These are phyloP conservation scores for Cladophialophora bantiana DNA, from an alignment of 2,329 filamentous ascomycete genomes.

Conservation along the genomic window DNA sequence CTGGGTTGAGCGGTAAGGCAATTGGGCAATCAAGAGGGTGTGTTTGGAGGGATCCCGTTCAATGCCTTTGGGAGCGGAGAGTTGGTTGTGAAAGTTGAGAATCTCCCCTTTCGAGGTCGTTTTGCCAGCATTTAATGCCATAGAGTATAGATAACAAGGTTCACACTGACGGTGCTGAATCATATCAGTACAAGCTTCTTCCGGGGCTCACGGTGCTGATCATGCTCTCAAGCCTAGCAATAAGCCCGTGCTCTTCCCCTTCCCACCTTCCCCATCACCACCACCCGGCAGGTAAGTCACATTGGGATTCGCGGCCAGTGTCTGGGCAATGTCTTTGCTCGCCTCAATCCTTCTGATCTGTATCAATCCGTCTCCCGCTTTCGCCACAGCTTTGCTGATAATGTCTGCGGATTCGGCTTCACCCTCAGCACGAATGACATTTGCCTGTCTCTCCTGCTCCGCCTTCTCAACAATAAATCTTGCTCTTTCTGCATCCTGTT, in stretches of 20 bases:
- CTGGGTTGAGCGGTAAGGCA: too few species aligned
- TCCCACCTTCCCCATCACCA: constrained; percentile 59
- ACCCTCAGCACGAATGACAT: constrained; percentile 96
- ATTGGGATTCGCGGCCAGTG: constrained; percentile 88
- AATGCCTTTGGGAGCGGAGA: background rate
- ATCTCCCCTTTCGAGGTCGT: constrained; percentile 25
- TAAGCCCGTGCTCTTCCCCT: constrained; percentile 70
- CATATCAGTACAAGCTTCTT: constrained; percentile 25
- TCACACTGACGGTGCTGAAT: constrained; percentile 20
- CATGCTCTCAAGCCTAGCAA: constrained; percentile 63
- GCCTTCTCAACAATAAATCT: constrained; percentile 98
- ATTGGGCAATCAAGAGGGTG: background rate
- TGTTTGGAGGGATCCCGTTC: background rate
- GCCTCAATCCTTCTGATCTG: constrained; percentile 98
- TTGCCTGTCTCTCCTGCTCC: constrained; percentile 98
- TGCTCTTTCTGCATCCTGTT: constrained; percentile 96
- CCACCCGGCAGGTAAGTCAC: constrained; percentile 91
- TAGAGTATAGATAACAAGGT: constrained; percentile 21
- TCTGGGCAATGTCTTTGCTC: constrained; percentile 91
- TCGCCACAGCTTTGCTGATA: constrained; percentile 91
- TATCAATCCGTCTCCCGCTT: constrained; percentile 90
- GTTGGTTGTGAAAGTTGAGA: constrained; percentile 28
- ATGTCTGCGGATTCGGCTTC: constrained; percentile 97
- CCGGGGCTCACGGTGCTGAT: constrained; percentile 10
- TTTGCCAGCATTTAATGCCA: constrained; percentile 35